Conservation (phyloP, 805 yeast species). For the Sungouiozyma intestinalis region DNA sequence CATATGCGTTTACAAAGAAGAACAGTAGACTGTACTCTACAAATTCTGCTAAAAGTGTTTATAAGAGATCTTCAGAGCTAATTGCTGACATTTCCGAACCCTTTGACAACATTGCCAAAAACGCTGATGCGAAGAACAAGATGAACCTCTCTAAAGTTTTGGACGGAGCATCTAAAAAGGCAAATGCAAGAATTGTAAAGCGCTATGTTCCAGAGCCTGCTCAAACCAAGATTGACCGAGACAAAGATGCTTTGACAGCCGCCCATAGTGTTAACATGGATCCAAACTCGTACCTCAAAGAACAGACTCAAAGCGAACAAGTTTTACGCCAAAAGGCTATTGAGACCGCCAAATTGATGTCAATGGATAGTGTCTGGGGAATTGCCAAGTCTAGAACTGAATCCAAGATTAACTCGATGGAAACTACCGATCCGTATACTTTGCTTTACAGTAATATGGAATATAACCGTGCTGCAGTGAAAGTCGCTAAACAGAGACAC, state of each 20-base stretch:
- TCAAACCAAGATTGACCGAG: not conserved
- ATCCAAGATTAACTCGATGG: not conserved
- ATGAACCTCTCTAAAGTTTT: slow-evolving; percentile 22
- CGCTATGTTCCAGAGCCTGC: slow-evolving; percentile 9
- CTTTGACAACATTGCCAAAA: too few relatives aligned
- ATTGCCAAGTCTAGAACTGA: slow-evolving; percentile 30
- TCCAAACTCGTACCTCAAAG: not conserved
- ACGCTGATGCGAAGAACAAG: slow-evolving; percentile 8
- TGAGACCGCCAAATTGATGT: slow-evolving; percentile 7
- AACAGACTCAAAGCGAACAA: slow-evolving; percentile 28
- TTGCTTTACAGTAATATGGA: slow-evolving; percentile 34
- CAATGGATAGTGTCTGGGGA: slow-evolving; percentile 33
- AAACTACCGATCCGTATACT: not conserved
- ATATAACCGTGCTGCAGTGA: slow-evolving; percentile 61
- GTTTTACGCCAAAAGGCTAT: slow-evolving; percentile 26
- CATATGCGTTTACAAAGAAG: not conserved
- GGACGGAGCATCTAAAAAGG: slow-evolving; percentile 23
- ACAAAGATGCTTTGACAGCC: slow-evolving; percentile 33
- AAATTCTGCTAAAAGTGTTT: slow-evolving; percentile 3
- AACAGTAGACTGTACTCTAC: slow-evolving; percentile 1
- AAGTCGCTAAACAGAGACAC: slow-evolving; percentile 60
- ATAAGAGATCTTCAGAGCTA: not conserved
- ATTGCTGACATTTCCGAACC: not conserved
- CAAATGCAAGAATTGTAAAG: slow-evolving; percentile 17
- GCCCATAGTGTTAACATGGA: slow-evolving; percentile 31